phyloP scores from a whole-genome alignment of 2,329 filamentous ascomycete species.

The Thielaviopsis euricoi region DNA sequence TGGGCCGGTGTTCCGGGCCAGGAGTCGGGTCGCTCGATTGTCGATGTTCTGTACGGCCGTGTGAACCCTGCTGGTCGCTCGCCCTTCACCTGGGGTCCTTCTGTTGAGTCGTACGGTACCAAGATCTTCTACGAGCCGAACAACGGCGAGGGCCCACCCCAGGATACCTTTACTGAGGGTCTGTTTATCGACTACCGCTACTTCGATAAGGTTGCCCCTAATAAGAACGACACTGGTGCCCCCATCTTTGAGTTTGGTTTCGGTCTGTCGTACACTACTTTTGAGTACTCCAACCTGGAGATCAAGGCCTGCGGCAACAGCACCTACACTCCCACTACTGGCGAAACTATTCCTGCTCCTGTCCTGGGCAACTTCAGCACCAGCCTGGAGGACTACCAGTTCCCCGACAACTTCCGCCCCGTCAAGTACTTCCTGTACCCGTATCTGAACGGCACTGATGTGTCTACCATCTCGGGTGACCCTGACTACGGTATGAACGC shows the following conservation, averaged over 20 bases:
- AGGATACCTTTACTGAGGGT: conserved; percentile 60
- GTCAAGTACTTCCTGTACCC: conserved; percentile 49
- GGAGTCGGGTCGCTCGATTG: conserved; percentile 64
- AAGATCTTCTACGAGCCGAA: conserved; percentile 53
- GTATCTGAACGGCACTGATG: conserved; percentile 50
- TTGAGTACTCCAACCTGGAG: conserved; percentile 53
- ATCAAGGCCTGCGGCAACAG: conserved; percentile 32
- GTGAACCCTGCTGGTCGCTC: conserved; percentile 62
- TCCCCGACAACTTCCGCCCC: conserved; percentile 40
- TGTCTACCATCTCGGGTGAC: conserved; percentile 36
- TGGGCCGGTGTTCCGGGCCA: conserved; percentile 73
- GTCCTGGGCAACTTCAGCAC: conserved; percentile 47
- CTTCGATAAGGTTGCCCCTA: conserved; percentile 44
- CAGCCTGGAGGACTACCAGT: conserved; percentile 47
- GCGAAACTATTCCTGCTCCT: conserved; percentile 46
- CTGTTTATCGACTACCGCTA: conserved; percentile 56
- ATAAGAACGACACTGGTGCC: conserved; percentile 28
- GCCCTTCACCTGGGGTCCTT: conserved; percentile 64
- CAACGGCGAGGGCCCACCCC: conserved; percentile 48
- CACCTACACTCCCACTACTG: conserved; percentile 42
- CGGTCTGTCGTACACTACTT: conserved; percentile 67
- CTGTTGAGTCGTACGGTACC: conserved; percentile 49
- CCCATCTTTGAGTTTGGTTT: conserved; percentile 71
- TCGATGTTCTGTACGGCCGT: conserved; percentile 69
- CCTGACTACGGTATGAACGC: conserved; percentile 42